Evolutionary conservation across 306 rosid species (phyloP).

Genomic region (Medicago lupulina): DNA sequence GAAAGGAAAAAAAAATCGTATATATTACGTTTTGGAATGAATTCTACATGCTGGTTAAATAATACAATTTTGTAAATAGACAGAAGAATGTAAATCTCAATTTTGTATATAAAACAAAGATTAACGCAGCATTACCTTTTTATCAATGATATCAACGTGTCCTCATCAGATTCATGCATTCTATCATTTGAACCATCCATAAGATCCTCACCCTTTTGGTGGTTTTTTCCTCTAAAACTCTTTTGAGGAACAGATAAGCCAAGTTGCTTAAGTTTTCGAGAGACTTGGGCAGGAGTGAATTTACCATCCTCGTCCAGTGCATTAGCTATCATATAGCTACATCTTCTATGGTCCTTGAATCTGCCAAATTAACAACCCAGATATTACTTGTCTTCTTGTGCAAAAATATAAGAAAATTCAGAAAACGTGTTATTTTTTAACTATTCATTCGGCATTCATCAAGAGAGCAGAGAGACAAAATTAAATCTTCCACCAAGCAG

Average conservation of each 20-base stretch:
- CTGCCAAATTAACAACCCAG: slow-evolving; percentile 47
- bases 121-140: slow-evolving; percentile 56
- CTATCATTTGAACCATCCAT: slow-evolving; percentile 43
- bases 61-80: slow-evolving; percentile 9
- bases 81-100: slow-evolving; percentile 1
- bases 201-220: slow-evolving; percentile 49
- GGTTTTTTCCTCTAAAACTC: slow-evolving; percentile 48
- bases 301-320: slow-evolving; percentile 69
- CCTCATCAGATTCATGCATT: slow-evolving; percentile 68
- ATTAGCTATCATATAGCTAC: slow-evolving; percentile 87
- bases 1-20: slow-evolving; percentile 2
- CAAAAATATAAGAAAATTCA: slow-evolving; percentile 18
- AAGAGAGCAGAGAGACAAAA: slow-evolving; percentile 30
- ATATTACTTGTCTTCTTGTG: slow-evolving; percentile 4
- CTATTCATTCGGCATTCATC: slow-evolving; percentile 18
- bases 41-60: neutral
- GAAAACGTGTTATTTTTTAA: slow-evolving; percentile 15
- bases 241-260: slow-evolving; percentile 67
- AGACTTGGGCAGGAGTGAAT: slow-evolving; percentile 75
- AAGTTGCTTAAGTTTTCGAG: slow-evolving; percentile 87
- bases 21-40: slow-evolving; percentile 4
- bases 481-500: slow-evolving; percentile 28
- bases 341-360: slow-evolving; percentile 83
- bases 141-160: slow-evolving; percentile 65
- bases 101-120: slow-evolving; percentile 4